Conservation (phyloP, 306 rosid genomes). For the Quercus ilex region DNA sequence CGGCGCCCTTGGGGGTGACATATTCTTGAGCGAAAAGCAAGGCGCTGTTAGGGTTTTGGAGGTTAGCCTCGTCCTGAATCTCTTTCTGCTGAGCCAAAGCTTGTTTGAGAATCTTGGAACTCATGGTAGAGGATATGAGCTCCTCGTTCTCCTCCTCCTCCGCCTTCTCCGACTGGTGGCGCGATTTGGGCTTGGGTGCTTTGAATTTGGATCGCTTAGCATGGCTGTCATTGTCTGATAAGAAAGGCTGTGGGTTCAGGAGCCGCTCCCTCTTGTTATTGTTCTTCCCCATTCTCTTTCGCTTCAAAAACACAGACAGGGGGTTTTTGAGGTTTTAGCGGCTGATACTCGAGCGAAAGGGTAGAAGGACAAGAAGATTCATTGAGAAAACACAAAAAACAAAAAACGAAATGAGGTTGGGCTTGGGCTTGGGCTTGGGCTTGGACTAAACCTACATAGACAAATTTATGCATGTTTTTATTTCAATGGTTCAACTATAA, state of each 20-base stretch:
- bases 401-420: too few species aligned
- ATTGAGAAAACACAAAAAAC: too few species aligned
- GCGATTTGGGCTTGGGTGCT: slow-evolving; percentile 34
- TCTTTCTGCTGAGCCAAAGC: slow-evolving; percentile 77
- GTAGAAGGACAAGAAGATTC: too few species aligned
- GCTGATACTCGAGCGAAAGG: too few species aligned
- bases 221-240: slow-evolving; percentile 30
- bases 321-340: too few species aligned
- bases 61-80: slow-evolving; percentile 39
- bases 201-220: slow-evolving; percentile 52
- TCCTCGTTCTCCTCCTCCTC: slow-evolving; percentile 11
- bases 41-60: slow-evolving; percentile 22
- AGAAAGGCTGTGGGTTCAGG: slow-evolving; percentile 79
- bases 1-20: slow-evolving; percentile 7
- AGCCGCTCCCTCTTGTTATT: slow-evolving; percentile 49
- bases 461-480: too few species aligned
- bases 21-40: slow-evolving; percentile 15
- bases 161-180: slow-evolving; percentile 45
- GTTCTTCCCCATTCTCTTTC: slow-evolving; percentile 49
- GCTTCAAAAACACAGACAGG: neutral
- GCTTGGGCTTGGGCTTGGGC: too few species aligned
- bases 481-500: too few species aligned
- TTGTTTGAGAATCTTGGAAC: slow-evolving; percentile 72
- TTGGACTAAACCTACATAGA: too few species aligned
- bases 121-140: slow-evolving; percentile 52